Percentiles rank a stretch among this genome's conserved stretches.
Conservation (phyloP, 345 rosid species). For the Arabidopsis suecica region DNA sequence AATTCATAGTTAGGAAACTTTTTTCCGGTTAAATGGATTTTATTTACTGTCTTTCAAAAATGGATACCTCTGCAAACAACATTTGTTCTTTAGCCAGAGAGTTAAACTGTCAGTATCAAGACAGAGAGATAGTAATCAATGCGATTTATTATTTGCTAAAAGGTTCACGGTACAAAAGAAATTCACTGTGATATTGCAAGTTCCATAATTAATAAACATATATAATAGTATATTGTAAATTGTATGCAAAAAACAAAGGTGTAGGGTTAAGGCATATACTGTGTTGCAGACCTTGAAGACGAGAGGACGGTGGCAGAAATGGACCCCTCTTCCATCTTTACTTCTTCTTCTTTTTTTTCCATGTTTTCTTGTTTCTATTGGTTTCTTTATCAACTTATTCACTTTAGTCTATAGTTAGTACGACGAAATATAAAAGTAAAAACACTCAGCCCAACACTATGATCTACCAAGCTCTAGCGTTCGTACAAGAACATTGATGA, state of each 20-base stretch:
- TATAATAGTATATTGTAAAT: conserved; percentile 14
- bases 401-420: conserved; percentile 39
- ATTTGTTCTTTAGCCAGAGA: conserved; percentile 47
- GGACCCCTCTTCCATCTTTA: conserved; percentile 43
- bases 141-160: conserved; percentile 23
- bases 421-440: conserved; percentile 5
- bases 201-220: not conserved
- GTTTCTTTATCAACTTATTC: conserved; percentile 22
- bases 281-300: conserved; percentile 44
- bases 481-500: conserved; percentile 28
- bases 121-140: conserved; percentile 42
- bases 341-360: not conserved
- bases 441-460: conserved; percentile 23
- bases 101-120: conserved; percentile 46
- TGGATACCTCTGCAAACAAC: conserved; percentile 38
- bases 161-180: conserved; percentile 31
- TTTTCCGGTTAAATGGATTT: conserved; percentile 10
- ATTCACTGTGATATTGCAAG: conserved; percentile 5
- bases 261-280: conserved; percentile 42
- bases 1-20: conserved; percentile 22
- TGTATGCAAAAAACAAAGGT: conserved; percentile 13
- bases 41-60: conserved; percentile 5
- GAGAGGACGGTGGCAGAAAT: conserved; percentile 45
- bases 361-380: conserved; percentile 5
- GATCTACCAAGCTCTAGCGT: conserved; percentile 33